Evolutionary conservation across 2,329 filamentous ascomycete genomes (phyloP).

Genomic region (Talaromyces sp.): DNA sequence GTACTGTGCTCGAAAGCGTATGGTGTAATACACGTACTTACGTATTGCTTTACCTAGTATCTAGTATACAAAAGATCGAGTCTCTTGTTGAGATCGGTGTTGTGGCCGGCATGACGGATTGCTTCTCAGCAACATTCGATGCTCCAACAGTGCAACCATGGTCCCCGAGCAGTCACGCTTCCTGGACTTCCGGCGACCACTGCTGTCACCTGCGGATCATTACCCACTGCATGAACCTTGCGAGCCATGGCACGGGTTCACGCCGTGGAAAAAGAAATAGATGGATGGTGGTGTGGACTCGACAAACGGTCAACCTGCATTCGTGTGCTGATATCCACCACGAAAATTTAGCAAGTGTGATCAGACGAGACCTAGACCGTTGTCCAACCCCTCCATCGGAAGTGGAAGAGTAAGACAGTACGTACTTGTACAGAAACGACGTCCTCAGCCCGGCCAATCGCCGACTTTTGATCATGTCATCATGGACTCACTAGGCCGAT

Average conservation of each 20-base stretch:
- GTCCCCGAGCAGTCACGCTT: neutral
- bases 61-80: neutral
- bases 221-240: conserved; percentile 13
- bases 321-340: conserved; percentile 12
- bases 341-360: neutral
- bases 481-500: neutral
- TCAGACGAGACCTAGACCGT: conserved; percentile 6
- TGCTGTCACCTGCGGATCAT: conserved; percentile 14
- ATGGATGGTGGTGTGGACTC: neutral
- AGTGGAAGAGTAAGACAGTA: neutral
- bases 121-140: neutral
- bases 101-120: neutral
- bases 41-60: neutral
- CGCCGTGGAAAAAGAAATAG: neutral
- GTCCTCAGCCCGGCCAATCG: conserved; percentile 6
- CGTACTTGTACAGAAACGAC: neutral
- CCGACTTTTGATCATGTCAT: conserved; percentile 7
- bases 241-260: conserved; percentile 31
- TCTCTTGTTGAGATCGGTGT: neutral
- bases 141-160: neutral
- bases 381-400: neutral
- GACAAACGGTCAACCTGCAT: conserved; percentile 17
- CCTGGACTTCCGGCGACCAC: neutral
- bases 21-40: neutral
- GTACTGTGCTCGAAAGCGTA: neutral